A percentile compares a stretch with the other conserved stretches of the same genome.
These are phyloP conservation scores for Diaporthe citri DNA, from an alignment of 2,329 filamentous ascomycete genomes.

Conservation along the genomic window DNA sequence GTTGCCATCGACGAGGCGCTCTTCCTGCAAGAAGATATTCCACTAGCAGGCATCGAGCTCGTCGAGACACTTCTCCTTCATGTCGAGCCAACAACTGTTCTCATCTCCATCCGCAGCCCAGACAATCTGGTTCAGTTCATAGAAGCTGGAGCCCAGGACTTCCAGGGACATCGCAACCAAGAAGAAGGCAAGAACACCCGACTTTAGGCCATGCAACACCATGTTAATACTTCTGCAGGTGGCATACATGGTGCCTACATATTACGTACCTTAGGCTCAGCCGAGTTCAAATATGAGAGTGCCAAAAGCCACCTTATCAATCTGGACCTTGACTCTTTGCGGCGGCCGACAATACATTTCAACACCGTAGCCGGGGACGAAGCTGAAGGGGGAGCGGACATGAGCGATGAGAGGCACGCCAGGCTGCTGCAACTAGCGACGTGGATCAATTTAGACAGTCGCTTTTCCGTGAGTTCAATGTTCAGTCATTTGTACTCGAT, in stretches of 20 bases:
- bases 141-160: conserved; percentile 49
- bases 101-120: conserved; percentile 63
- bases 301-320: conserved; percentile 76
- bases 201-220: not conserved
- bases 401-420: conserved; percentile 65
- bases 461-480: conserved; percentile 67
- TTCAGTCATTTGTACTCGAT: not conserved
- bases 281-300: conserved; percentile 78
- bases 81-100: conserved; percentile 66
- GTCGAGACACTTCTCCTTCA: conserved; percentile 72
- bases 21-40: conserved; percentile 82
- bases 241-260: conserved; percentile 57
- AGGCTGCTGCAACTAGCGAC: conserved; percentile 77
- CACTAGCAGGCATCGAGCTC: conserved; percentile 75
- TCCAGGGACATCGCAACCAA: conserved; percentile 45
- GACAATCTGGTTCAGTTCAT: conserved; percentile 55
- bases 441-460: conserved; percentile 80
- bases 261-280: conserved; percentile 76
- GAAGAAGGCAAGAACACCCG: conserved; percentile 40
- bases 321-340: conserved; percentile 64
- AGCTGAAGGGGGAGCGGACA: conserved; percentile 56
- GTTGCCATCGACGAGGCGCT: conserved; percentile 76
- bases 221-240: conserved; percentile 46
- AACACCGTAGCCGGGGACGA: conserved; percentile 53
- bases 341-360: conserved; percentile 69